These are phyloP conservation scores for Thielaviopsis ethacetica DNA, from an alignment of 2,329 filamentous ascomycete genomes.

Conservation along the genomic window DNA sequence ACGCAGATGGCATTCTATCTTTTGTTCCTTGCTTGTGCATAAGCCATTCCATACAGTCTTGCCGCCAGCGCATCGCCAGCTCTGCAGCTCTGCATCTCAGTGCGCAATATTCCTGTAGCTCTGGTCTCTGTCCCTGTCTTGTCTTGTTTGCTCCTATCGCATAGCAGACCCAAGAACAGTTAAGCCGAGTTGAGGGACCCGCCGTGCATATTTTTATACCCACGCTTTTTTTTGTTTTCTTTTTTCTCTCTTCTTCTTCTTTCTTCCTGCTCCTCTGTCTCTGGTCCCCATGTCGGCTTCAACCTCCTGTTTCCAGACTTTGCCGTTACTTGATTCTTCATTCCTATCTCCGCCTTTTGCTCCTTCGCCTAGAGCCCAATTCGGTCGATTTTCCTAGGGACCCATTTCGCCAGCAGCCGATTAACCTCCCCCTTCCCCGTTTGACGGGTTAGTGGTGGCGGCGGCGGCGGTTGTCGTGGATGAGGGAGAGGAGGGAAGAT, in stretches of 20 bases:
- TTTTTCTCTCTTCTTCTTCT: not conserved
- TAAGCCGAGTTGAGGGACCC: not conserved
- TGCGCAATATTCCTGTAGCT: not conserved
- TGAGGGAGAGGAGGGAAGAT: not conserved
- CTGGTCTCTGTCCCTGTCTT: not conserved
- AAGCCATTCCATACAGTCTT: not conserved
- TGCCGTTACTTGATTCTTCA: not conserved
- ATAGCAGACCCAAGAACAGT: not conserved
- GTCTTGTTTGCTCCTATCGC: not conserved
- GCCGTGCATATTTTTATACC: not conserved
- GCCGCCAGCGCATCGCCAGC: not conserved
- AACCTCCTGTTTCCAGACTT: slow-evolving; percentile 4
- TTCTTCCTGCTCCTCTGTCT: not conserved
- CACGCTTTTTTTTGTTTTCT: not conserved
- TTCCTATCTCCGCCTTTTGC: not conserved
- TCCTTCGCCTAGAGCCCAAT: not conserved
- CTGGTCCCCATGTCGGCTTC: slow-evolving; percentile 2
- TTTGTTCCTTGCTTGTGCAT: not conserved
- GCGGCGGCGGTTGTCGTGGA: not conserved
- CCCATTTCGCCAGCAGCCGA: not conserved
- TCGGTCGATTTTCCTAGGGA: not conserved
- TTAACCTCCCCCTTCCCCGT: not conserved
- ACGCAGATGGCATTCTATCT: not conserved
- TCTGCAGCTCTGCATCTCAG: not conserved
- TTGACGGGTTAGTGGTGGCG: not conserved